Evolutionary conservation across 176 grass and related monocot species (phyloP).

Genomic region (Oropetium thomaeum): DNA sequence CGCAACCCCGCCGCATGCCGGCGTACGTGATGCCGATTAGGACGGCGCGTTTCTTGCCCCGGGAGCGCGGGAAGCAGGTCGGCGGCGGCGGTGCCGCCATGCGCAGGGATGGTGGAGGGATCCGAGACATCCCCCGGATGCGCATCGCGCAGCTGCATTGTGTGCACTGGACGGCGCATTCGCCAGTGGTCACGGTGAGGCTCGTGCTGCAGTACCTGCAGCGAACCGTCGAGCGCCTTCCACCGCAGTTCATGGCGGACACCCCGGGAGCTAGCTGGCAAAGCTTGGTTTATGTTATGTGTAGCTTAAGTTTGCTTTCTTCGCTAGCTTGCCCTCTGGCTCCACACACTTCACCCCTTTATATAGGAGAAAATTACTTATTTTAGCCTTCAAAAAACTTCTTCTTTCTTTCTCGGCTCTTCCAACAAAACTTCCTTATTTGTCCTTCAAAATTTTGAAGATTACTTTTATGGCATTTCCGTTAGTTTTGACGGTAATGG

Average conservation of each 20-base stretch:
- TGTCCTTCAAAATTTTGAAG: too few relatives aligned
- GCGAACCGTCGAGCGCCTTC: slow-evolving; percentile 2
- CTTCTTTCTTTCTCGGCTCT: too few relatives aligned
- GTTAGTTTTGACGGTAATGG: too few relatives aligned
- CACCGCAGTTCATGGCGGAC: not conserved
- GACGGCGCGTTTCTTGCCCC: slow-evolving; percentile 78
- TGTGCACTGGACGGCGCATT: slow-evolving; percentile 44
- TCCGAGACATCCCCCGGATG: too few relatives aligned
- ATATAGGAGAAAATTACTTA: too few relatives aligned
- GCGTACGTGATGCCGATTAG: slow-evolving; percentile 77
- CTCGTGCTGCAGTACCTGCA: slow-evolving; percentile 39
- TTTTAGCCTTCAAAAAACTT: too few relatives aligned
- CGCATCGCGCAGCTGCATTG: slow-evolving; percentile 51
- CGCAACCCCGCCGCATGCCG: slow-evolving; percentile 12
- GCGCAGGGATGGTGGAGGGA: too few relatives aligned
- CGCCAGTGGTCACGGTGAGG: slow-evolving; percentile 23
- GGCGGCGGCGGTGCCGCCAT: not conserved
- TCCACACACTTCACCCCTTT: too few relatives aligned
- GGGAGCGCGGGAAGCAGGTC: slow-evolving; percentile 38
- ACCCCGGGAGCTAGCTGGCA: not conserved
- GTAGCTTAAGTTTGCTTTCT: not conserved
- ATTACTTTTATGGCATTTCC: too few relatives aligned
- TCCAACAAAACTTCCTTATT: too few relatives aligned
- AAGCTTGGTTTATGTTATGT: not conserved
- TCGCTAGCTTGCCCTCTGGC: not conserved